Base-by-base conservation (phyloP, 805 yeast genomes). In the Saturnispora gosingensis region DNA sequence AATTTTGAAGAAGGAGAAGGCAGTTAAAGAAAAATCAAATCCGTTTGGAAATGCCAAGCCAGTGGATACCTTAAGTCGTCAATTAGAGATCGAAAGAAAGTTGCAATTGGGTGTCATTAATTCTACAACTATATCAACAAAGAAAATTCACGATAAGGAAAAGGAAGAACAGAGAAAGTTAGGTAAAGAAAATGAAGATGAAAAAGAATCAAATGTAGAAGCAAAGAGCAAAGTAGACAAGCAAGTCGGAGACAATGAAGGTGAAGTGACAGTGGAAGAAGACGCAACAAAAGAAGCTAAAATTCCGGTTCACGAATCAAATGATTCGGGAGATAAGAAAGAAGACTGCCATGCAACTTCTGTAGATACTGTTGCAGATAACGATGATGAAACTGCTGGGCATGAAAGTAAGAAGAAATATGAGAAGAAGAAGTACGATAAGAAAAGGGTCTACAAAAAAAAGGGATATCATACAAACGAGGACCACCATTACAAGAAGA, bases 41-140 rank as follows among this genome's bases (percentile, higher is more conserved):
- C 93, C 95, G 5, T 88, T 88, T 70, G 96, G 96, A 0, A 70
- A 77, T 4, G 96, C 96, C 1, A 85, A 80, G 67, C 96, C 96
- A 1, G 91, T 88, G 5, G 96, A 88, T 64, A 80, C 85, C 2
- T 70, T 81, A 22, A 72, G 85, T 25, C 81, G 78, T 57, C 80
- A 78, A 57, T 68, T 73, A 45, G 91, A 85, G 59, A 68, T 84
- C 22, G 90, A 84, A 54, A 72, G 74, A 51, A 67, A 67, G 51
- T 63, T 78, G 52, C 61, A 67, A 13, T 56, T 75, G 44, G 72
- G 72, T 35, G 70, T 78, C 30, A 32, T 49, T 15, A 78, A 76
- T 53, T 70, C 72, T 48, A 77, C 81, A 1, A 68, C 71, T 15
- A 67, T 61, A 54, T 62, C 60, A 44, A 63, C 68, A 32, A 52